Percentiles rank a stretch among this genome's conserved stretches.
phyloP scores from a whole-genome alignment of 1,139 yeast species.

The Blastobotrys indianensis region DNA sequence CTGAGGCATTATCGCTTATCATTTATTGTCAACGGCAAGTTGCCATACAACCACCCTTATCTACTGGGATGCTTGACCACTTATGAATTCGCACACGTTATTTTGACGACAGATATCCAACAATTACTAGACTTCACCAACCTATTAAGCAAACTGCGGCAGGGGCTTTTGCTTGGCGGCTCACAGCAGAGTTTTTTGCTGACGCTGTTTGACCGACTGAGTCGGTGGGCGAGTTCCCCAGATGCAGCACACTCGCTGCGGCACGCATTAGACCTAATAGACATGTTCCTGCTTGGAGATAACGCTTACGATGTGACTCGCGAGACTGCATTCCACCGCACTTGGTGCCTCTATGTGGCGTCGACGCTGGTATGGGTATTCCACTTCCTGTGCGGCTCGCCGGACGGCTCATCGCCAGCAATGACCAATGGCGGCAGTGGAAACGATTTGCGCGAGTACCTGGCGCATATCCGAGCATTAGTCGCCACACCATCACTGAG shows the following conservation, averaged over 20 bases:
- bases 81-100: slow-evolving; percentile 25
- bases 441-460: slow-evolving; percentile 12
- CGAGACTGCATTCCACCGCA: slow-evolving; percentile 26
- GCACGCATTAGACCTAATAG: slow-evolving; percentile 25
- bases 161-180: neutral
- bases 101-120: slow-evolving; percentile 19
- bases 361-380: slow-evolving; percentile 23
- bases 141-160: slow-evolving; percentile 10
- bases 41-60: slow-evolving; percentile 25
- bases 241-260: slow-evolving; percentile 17
- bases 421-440: neutral
- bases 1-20: slow-evolving; percentile 22
- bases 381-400: slow-evolving; percentile 15
- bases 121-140: slow-evolving; percentile 17
- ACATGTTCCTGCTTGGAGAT: slow-evolving; percentile 23
- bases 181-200: neutral
- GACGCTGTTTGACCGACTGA: slow-evolving; percentile 4
- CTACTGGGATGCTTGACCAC: slow-evolving; percentile 26
- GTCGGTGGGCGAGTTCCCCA: slow-evolving; percentile 9
- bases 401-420: neutral
- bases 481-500: neutral
- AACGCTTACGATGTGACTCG: slow-evolving; percentile 22
- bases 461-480: slow-evolving; percentile 17
- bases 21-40: slow-evolving; percentile 21
- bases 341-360: slow-evolving; percentile 25